These are phyloP conservation scores for Solanum ossicruentum DNA, from an alignment of 257 asterid genomes.

Conservation along the genomic window DNA sequence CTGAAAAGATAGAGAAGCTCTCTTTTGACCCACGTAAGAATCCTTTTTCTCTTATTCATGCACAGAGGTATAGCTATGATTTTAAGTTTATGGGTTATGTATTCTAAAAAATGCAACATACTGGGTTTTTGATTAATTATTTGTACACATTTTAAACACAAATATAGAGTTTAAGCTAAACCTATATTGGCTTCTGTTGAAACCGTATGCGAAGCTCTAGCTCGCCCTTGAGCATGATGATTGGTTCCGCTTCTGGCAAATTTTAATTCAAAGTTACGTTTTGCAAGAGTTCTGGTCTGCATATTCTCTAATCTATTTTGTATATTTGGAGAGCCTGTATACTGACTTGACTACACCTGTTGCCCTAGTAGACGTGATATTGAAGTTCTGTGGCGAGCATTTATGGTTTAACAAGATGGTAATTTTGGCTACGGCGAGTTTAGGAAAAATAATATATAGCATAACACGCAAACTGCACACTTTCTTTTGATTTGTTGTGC, in stretches of 20 bases:
- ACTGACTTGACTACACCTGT: neutral
- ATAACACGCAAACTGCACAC: neutral
- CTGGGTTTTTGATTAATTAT: too few relatives aligned
- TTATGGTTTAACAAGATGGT: neutral
- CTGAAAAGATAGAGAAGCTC: constrained; percentile 48
- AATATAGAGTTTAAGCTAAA: too few relatives aligned
- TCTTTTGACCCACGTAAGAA: constrained; percentile 51
- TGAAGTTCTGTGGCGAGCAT: neutral
- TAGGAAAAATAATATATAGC: neutral
- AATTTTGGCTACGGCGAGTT: neutral
- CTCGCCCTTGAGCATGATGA: neutral
- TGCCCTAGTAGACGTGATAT: neutral
- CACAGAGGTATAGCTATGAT: neutral
- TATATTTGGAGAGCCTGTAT: neutral
- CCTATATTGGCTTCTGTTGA: too few relatives aligned
- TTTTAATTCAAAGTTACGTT: neutral
- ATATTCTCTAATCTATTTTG: neutral
- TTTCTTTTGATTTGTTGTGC: neutral
- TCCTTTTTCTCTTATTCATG: neutral
- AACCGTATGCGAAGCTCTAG: too few relatives aligned
- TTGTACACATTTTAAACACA: too few relatives aligned
- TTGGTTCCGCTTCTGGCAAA: neutral
- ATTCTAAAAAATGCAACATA: too few relatives aligned
- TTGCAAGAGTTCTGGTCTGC: neutral
- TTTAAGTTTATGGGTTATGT: neutral